Base-by-base conservation (phyloP, 2,329 filamentous ascomycete species). In the Myrmaecium sp. region DNA sequence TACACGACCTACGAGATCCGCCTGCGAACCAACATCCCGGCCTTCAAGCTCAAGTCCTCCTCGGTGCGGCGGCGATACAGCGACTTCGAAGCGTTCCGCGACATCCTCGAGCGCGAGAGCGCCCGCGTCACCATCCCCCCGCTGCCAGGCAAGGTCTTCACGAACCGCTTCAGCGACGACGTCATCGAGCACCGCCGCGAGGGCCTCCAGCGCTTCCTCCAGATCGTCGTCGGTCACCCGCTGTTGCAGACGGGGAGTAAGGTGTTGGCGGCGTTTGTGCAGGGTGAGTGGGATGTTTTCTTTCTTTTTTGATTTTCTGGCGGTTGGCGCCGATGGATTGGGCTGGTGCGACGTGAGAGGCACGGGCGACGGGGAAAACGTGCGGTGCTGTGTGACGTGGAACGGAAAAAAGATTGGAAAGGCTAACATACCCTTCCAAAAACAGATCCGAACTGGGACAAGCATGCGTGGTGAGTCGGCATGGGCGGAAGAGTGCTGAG, bases 1-100 rank as follows among this genome's bases (percentile, higher is more conserved):
- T 95, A 95, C 64, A 98, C 89, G 29, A 89, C 91, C 57, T 98
- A 95, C 64, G 84, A 95, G 57, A 94, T 98, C 48, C 69, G 92
- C 43, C 93, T 89, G 62, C 76, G 80, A 44, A 98, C 89, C 57
- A 98, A 98, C 60, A 98, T 98, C 49, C 89, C 89, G 31, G 84
- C 89, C 42, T 98, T 98, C 69, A 95, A 95, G 62, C 73, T 94
- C 42, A 82, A 84, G 37, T 52, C 53, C 50, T 83, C 74, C 37
- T 71, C 74, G 40, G 89, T 98, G 35, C 82, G 84, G 40, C 74
- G 89, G 35, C 81, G 89, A 27, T 98, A 98, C 63, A 89, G 78
- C 30, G 89, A 98, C 55, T 98, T 98, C 52, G 89, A 98, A 60
- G 86, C 93, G 59, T 98, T 98, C 55, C 80, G 89, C 49, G 89